Percentiles rank a stretch among this genome's conserved stretches.
Conservation (phyloP, 108 stramenopile genomes). For the Parietichytrium sp. region DNA sequence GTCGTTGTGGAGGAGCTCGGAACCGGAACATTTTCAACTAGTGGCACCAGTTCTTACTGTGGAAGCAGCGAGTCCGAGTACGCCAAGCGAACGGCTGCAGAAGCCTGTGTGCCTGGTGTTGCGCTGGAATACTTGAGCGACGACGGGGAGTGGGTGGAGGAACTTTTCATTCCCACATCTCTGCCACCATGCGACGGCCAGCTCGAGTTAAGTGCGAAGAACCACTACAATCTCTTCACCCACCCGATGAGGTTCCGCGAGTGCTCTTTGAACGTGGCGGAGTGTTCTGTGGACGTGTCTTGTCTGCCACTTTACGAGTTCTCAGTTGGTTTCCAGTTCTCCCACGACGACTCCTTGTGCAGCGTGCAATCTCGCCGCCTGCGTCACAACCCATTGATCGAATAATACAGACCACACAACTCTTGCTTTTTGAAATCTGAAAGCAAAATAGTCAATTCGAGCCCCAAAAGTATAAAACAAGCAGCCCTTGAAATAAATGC, state of each 20-base stretch:
- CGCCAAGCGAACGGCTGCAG: neutral
- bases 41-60: neutral
- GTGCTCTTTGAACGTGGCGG: neutral
- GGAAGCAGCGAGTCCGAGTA: neutral
- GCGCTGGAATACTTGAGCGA: neutral
- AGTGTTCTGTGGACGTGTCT: neutral
- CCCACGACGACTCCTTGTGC: neutral
- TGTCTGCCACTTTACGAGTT: neutral
- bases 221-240: constrained; percentile 11
- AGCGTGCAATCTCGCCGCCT: too few relatives aligned
- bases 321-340: neutral
- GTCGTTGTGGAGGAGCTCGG: neutral
- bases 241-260: neutral
- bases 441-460: too few relatives aligned
- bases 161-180: neutral
- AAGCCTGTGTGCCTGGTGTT: constrained; percentile 24
- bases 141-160: neutral
- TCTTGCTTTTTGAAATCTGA: too few relatives aligned
- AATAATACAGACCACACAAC: too few relatives aligned
- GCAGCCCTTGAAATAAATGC: too few relatives aligned
- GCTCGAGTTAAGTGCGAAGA: neutral
- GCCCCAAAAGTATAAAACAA: too few relatives aligned
- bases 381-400: too few relatives aligned
- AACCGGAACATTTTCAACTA: neutral
- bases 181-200: neutral